Evolutionary conservation across 1,139 yeast species (phyloP).

Genomic region (Yamadazyma dendronema): DNA sequence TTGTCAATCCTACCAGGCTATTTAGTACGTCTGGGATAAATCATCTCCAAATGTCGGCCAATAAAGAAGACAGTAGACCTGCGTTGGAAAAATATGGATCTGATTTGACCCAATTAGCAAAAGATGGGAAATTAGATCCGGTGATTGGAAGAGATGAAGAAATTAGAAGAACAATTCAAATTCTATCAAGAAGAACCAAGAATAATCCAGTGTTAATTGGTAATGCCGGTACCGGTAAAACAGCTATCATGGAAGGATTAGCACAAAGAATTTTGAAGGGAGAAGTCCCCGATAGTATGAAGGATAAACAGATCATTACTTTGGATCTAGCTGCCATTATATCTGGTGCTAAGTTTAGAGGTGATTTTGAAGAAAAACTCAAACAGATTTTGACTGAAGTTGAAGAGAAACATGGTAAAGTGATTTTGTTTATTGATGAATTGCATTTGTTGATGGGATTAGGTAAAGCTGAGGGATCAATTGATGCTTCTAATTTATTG

Average conservation of each 20-base stretch:
- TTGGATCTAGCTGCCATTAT: constrained; percentile 86
- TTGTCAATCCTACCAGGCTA: too few species aligned
- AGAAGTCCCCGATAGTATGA: constrained; percentile 93
- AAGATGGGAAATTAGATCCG: constrained; percentile 90
- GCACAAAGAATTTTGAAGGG: constrained; percentile 90
- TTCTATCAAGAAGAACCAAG: constrained; percentile 86
- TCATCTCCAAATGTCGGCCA: constrained; percentile 35
- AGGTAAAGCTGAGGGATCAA: constrained; percentile 94
- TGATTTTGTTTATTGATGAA: constrained; percentile 89
- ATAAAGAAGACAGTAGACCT: constrained; percentile 58
- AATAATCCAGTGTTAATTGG: constrained; percentile 94
- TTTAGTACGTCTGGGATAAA: constrained; percentile 1
- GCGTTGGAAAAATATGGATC: constrained; percentile 88
- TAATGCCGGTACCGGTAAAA: constrained; percentile 96
- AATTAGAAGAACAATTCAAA: constrained; percentile 87
- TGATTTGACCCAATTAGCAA: constrained; percentile 81
- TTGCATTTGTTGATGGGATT: constrained; percentile 87
- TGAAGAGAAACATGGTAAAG: constrained; percentile 74
- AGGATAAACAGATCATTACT: constrained; percentile 76
- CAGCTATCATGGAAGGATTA: constrained; percentile 93
- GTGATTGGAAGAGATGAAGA: constrained; percentile 97
- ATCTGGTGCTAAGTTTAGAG: constrained; percentile 92
- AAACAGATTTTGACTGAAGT: constrained; percentile 84
- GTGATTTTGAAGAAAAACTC: constrained; percentile 91
- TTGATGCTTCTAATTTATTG: constrained; percentile 89